Evolutionary conservation across 805 yeast species (phyloP), one percentile per base, ranked within the genome.

Genomic region (Zygosaccharomyces kombuchaensis): DNA sequence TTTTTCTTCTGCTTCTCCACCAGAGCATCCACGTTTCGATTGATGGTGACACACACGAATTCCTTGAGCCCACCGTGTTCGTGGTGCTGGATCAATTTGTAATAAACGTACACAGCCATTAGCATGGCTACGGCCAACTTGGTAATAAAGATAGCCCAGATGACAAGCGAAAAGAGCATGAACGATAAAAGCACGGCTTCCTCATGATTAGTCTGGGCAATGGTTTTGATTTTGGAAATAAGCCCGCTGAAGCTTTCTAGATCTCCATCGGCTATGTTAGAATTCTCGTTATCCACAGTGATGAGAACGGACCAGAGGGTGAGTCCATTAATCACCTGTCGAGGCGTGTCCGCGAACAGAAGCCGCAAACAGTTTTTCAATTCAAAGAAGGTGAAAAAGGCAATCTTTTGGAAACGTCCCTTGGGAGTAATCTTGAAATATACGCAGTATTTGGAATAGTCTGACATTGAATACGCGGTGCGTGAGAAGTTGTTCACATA

Each of bases 321-420:
- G 54, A 85, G 69, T 22, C 89, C 84, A 59, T 88, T 88, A 51
- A 88, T 77, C 1, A 86, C 82, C 65, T 88, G 96, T 65, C 96
- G 78, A 19, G 96, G 96, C 13, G 89, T 75, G 54, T 88, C 96
- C 0, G 95, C 89, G 36, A 86, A 68, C 8, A 87, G 56, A 53
- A 87, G 74, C 36, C 78, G 68, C 10, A 84, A 56, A 53, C 79
- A 83, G 43, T 78, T 77, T 55, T 84, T 82, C 43, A 84, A 68
- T 40, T 85, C 81, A 51, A 77, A 77, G 63, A 78, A 86, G 2
- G 81, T 74, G 52, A 76, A 76, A 50, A 87, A 78, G 8, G 87
- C 77, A 41, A 81, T 63, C 74, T 83, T 81, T 54, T 87, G 93
- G 53, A 77, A 77, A 32, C 76, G 74, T 16, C 73, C 73, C 32